phyloP scores from a whole-genome alignment of 305 asterid species.

The Rubia tinctorum region DNA sequence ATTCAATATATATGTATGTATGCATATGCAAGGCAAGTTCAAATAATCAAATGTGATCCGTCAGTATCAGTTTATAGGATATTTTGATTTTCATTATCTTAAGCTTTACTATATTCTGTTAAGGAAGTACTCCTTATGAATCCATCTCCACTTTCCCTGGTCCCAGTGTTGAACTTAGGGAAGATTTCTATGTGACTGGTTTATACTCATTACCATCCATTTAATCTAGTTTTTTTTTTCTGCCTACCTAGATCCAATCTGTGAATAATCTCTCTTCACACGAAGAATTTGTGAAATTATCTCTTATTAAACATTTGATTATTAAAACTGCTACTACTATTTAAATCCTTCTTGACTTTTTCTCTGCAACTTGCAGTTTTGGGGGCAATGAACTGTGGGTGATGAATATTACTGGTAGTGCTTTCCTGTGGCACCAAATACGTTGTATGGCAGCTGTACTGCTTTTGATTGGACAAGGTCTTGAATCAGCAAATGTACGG shows the following conservation, averaged over 20 bases:
- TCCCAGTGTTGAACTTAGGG: neutral
- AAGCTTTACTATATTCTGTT: neutral
- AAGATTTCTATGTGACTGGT: neutral
- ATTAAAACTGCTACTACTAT: neutral
- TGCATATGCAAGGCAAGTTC: no score
- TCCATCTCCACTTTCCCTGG: neutral
- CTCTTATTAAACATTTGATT: neutral
- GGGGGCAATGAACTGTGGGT: slow-evolving; percentile 73
- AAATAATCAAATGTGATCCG: no score
- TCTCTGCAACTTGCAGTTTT: slow-evolving; percentile 39
- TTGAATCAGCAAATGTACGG: slow-evolving; percentile 86
- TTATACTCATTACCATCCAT: slow-evolving; percentile 4
- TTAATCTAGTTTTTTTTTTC: neutral
- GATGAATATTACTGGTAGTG: slow-evolving; percentile 81
- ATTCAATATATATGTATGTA: no score
- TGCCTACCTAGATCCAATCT: neutral
- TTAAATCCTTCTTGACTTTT: slow-evolving; percentile 10
- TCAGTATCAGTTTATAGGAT: neutral
- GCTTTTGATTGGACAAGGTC: slow-evolving; percentile 92
- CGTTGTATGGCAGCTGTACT: slow-evolving; percentile 95
- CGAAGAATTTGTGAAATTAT: neutral
- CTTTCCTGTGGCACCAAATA: slow-evolving; percentile 99
- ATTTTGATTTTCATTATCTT: slow-evolving; percentile 1
- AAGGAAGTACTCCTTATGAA: neutral
- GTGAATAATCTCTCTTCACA: neutral